A percentile compares a stretch with the other conserved stretches of the same genome.
These are phyloP conservation scores for Thalassiosira ordinaria DNA, from an alignment of 352 stramenopile genomes.

Conservation along the genomic window DNA sequence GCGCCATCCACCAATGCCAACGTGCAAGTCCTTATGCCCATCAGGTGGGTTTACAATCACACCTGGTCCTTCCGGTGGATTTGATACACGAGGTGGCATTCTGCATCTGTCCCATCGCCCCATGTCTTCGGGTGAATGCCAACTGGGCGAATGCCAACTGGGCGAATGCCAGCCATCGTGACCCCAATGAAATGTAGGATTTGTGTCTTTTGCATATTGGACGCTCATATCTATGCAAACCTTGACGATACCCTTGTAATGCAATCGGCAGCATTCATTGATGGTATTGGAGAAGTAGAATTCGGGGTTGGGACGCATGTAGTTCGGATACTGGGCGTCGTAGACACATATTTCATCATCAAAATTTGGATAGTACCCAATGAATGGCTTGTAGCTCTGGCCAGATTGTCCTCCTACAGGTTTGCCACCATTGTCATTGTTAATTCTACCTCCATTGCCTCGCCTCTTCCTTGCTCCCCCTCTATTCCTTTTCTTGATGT, in stretches of 20 bases:
- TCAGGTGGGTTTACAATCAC: too few species aligned
- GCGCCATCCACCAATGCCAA: too few species aligned
- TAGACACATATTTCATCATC: constrained; percentile 1
- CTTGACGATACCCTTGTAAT: constrained; percentile 17
- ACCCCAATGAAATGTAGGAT: too few species aligned
- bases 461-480: too few species aligned
- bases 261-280: constrained; percentile 11
- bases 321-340: neutral
- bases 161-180: neutral
- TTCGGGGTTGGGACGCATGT: neutral
- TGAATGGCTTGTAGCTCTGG: neutral
- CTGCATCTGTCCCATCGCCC: too few species aligned
- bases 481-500: neutral
- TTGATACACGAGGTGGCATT: too few species aligned
- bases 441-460: too few species aligned
- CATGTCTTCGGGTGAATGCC: too few species aligned
- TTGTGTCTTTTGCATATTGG: too few species aligned
- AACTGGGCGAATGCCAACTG: too few species aligned
- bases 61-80: too few species aligned
- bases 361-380: constrained; percentile 23
- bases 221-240: constrained; percentile 15
- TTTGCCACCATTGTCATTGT: neutral
- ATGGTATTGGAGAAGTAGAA: constrained; percentile 14
- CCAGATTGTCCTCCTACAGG: neutral
- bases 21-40: too few species aligned